Evolutionary conservation across 2,329 filamentous ascomycete genomes (phyloP).

Genomic region (Dryadomyces quercus-mongolicae): DNA sequence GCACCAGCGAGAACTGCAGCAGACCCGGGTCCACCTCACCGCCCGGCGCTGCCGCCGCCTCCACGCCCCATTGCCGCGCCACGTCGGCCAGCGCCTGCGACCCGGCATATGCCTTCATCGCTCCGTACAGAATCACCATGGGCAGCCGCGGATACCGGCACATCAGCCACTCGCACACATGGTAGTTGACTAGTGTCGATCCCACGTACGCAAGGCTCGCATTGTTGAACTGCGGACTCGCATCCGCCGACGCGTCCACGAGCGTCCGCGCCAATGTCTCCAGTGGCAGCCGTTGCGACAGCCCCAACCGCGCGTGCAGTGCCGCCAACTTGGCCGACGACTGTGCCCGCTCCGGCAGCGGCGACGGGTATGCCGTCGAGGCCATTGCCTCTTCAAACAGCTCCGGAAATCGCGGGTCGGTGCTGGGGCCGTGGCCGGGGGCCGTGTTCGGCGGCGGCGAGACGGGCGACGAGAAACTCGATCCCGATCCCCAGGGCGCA

Average conservation of each 20-base stretch:
- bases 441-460: neutral
- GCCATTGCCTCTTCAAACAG: slow-evolving; percentile 19
- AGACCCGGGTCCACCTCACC: slow-evolving; percentile 85
- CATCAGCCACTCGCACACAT: slow-evolving; percentile 77
- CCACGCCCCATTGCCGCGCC: slow-evolving; percentile 81
- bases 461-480: neutral
- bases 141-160: slow-evolving; percentile 86
- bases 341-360: slow-evolving; percentile 52
- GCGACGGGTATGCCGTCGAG: slow-evolving; percentile 47
- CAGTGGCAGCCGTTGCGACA: slow-evolving; percentile 71
- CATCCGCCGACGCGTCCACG: slow-evolving; percentile 74
- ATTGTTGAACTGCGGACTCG: slow-evolving; percentile 77
- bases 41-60: slow-evolving; percentile 74
- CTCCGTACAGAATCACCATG: slow-evolving; percentile 74
- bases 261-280: slow-evolving; percentile 78
- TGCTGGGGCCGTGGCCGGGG: slow-evolving; percentile 2
- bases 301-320: slow-evolving; percentile 75
- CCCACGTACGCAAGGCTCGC: slow-evolving; percentile 70
- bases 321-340: slow-evolving; percentile 82
- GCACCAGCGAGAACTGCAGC: slow-evolving; percentile 59
- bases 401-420: slow-evolving; percentile 11
- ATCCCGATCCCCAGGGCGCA: neutral
- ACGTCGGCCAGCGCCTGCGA: slow-evolving; percentile 61
- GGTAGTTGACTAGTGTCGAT: slow-evolving; percentile 72
- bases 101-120: slow-evolving; percentile 75